Percentiles rank a stretch among this genome's conserved stretches.
Conservation (phyloP, 2,329 filamentous ascomycete species). For the Helotiales sp. region DNA sequence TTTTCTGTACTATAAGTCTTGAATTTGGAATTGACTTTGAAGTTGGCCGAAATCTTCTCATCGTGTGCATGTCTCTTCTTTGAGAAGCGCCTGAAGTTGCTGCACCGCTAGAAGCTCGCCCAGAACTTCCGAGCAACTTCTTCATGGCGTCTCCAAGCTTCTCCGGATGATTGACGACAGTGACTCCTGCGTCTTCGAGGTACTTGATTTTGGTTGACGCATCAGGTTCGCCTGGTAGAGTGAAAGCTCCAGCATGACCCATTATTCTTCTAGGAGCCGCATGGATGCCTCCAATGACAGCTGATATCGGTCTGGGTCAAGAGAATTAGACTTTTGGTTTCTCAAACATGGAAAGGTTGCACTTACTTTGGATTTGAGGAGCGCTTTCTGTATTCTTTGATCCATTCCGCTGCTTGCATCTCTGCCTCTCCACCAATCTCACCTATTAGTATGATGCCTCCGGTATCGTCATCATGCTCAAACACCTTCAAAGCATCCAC, state of each 20-base stretch:
- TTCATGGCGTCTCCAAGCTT: constrained; percentile 75
- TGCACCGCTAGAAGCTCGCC: constrained; percentile 45
- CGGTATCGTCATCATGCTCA: constrained; percentile 67
- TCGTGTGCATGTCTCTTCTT: constrained; percentile 58
- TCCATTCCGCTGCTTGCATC: constrained; percentile 74
- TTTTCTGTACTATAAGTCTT: constrained; percentile 46
- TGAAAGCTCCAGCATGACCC: constrained; percentile 81
- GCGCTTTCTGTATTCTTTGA: constrained; percentile 65
- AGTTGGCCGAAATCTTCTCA: constrained; percentile 39
- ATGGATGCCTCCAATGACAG: constrained; percentile 69
- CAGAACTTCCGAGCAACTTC: constrained; percentile 54
- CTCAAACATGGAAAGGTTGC: not conserved
- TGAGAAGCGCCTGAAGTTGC: constrained; percentile 48
- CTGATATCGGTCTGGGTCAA: constrained; percentile 67
- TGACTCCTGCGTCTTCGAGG: constrained; percentile 68
- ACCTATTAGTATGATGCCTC: constrained; percentile 70
- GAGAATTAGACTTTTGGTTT: not conserved
- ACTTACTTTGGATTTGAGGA: constrained; percentile 66
- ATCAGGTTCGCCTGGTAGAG: constrained; percentile 67
- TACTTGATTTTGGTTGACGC: constrained; percentile 69
- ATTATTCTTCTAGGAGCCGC: constrained; percentile 71
- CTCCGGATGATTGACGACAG: constrained; percentile 76
- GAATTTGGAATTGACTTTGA: constrained; percentile 7
- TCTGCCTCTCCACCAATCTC: constrained; percentile 71
- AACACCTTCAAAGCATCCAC: constrained; percentile 71